Base-by-base conservation (phyloP, 1,139 yeast genomes). In the Magnusiomyces suaveolens region DNA sequence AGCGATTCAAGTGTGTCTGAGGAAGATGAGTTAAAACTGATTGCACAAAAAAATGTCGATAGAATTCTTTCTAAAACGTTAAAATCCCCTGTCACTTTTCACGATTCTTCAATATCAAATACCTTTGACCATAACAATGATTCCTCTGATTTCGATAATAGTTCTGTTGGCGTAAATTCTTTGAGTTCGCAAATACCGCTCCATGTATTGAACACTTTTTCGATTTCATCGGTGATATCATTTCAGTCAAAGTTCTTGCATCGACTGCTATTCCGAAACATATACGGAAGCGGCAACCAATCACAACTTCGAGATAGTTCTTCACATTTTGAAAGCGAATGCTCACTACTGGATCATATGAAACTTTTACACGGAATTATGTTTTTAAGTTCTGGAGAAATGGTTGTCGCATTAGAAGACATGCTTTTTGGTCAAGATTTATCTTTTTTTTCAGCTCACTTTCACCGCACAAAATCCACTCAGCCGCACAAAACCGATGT, bases 321-420 rank as follows among this genome's bases (percentile, higher is more conserved):
- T 6, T 29, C 36, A 6, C 12, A 8, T 29, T 29, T 8, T 29
- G 6, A 43, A 24, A 43, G 24, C 47, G 18, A 29, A 21, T 50
- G 54, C 38, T 26, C 23, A 8, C n/a, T 54, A 20, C 24, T 52
- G 3, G 54, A 52, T 6, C 57, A 56, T 44, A 52, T 54, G 56
- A 48, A 18, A 3, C 26, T 56, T 4, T 24, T 56, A 6, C 49
- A 51, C 2, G 39, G 54, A 14, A 44, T 56, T 26, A 46, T 54
- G 53, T 46, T 56, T 2, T 38, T 56, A 12, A 56, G 56, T 2
- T 56, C 59, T 2, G 59, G 59, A 2, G 26, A 20, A 3, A 26
- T 56, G 21, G 41, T 56, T 3, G 47, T 52, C 49, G 50, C 46
- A 16, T 26, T 56, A n/a, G 56, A 56, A 46, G 52, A 53, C 38